Evolutionary conservation across 2,329 filamentous ascomycete species (phyloP).

Genomic region (Stagonosporopsis rhizophila): DNA sequence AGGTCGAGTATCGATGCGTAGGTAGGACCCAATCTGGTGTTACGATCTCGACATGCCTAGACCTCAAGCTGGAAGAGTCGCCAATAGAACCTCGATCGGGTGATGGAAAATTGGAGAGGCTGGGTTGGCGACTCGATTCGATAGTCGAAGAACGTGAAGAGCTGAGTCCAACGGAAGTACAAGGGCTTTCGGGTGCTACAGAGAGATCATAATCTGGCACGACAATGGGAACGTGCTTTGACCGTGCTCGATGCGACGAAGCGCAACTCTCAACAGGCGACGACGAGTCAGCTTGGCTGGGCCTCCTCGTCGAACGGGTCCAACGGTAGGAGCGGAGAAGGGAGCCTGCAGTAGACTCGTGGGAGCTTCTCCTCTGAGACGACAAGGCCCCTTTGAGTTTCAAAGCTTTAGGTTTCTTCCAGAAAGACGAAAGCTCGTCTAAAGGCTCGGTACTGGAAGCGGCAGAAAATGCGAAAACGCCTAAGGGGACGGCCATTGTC

Average conservation of each 20-base stretch:
- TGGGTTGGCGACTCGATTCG: slow-evolving; percentile 39
- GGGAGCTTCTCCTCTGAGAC: slow-evolving; percentile 34
- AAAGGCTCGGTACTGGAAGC: slow-evolving; percentile 46
- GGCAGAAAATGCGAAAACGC: slow-evolving; percentile 46
- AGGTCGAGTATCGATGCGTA: slow-evolving; percentile 47
- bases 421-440: slow-evolving; percentile 40
- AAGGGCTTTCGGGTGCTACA: slow-evolving; percentile 47
- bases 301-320: slow-evolving; percentile 28
- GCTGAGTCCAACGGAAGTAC: slow-evolving; percentile 44
- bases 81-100: slow-evolving; percentile 40
- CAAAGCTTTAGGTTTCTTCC: slow-evolving; percentile 42
- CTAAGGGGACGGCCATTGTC: slow-evolving; percentile 51
- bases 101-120: slow-evolving; percentile 37
- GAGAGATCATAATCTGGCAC: slow-evolving; percentile 52
- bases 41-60: slow-evolving; percentile 59
- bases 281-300: slow-evolving; percentile 30
- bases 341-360: slow-evolving; percentile 43
- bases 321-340: slow-evolving; percentile 32
- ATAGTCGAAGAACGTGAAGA: slow-evolving; percentile 43
- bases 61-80: slow-evolving; percentile 41
- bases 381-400: slow-evolving; percentile 40
- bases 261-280: slow-evolving; percentile 28
- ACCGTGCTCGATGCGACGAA: slow-evolving; percentile 37
- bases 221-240: slow-evolving; percentile 55
- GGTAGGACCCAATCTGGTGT: slow-evolving; percentile 56